Percentiles rank a stretch among this genome's conserved stretches.
phyloP scores from a whole-genome alignment of 2,329 filamentous ascomycete species.

The Bipolaris bicolor region DNA sequence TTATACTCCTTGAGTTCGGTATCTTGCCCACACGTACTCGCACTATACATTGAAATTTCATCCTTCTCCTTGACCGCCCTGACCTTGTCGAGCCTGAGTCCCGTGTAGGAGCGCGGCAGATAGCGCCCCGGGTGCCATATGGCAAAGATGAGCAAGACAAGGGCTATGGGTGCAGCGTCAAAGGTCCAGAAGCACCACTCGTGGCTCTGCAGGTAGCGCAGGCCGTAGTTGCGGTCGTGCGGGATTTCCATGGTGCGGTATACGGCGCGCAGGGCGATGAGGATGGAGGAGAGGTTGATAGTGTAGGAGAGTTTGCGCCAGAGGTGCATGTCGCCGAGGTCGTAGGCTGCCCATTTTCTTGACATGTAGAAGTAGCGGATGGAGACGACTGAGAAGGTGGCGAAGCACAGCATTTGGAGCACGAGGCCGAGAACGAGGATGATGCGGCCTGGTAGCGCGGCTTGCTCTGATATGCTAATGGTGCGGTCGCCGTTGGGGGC shows the following conservation, averaged over 20 bases:
- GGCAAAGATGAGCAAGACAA: slow-evolving; percentile 57
- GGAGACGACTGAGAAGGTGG: slow-evolving; percentile 54
- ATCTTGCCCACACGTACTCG: slow-evolving; percentile 9
- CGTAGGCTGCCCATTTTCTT: slow-evolving; percentile 35
- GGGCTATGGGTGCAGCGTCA: slow-evolving; percentile 57
- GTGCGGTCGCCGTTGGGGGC: slow-evolving; percentile 48
- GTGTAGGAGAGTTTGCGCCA: slow-evolving; percentile 45
- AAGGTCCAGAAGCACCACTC: slow-evolving; percentile 63
- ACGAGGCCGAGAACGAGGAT: slow-evolving; percentile 56
- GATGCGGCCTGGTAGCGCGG: slow-evolving; percentile 38
- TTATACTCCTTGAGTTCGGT: slow-evolving; percentile 27
- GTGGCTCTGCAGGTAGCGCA: slow-evolving; percentile 57
- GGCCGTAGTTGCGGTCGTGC: slow-evolving; percentile 52
- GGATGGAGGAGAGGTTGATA: slow-evolving; percentile 42
- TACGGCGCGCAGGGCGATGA: slow-evolving; percentile 56
- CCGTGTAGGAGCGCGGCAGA: slow-evolving; percentile 41
- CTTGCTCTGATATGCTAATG: slow-evolving; percentile 45
- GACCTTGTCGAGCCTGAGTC: slow-evolving; percentile 36
- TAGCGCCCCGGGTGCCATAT: slow-evolving; percentile 56
- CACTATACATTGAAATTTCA: slow-evolving; percentile 30
- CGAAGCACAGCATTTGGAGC: slow-evolving; percentile 59
- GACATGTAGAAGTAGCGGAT: slow-evolving; percentile 45
- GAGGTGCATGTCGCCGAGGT: slow-evolving; percentile 46
- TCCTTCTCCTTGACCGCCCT: slow-evolving; percentile 43
- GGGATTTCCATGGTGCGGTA: slow-evolving; percentile 62